A percentile compares a stretch with the other conserved stretches of the same genome.
These are phyloP conservation scores for Calcarisporium arbuscula DNA, from an alignment of 2,329 filamentous ascomycete species.

Conservation along the genomic window DNA sequence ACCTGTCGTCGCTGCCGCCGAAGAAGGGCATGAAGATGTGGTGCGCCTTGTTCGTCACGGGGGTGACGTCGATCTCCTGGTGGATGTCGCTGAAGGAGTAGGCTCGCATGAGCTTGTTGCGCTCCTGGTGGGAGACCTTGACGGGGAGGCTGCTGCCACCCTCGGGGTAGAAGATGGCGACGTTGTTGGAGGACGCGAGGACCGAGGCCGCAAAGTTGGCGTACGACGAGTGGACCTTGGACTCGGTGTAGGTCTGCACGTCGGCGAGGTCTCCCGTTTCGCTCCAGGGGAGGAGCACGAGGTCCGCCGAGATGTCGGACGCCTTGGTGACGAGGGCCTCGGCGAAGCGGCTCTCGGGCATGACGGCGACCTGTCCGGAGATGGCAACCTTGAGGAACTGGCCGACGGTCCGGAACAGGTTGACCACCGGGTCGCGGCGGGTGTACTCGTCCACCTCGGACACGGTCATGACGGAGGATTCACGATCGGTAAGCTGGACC, in stretches of 20 bases:
- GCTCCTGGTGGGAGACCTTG: conserved; percentile 21
- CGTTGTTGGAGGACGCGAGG: conserved; percentile 57
- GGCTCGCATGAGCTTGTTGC: conserved; percentile 38
- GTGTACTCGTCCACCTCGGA: conserved; percentile 71
- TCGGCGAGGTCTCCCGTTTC: conserved; percentile 73
- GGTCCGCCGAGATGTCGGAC: conserved; percentile 62
- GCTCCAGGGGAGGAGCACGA: conserved; percentile 85
- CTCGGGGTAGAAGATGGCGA: conserved; percentile 73
- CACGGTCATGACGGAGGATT: conserved; percentile 92
- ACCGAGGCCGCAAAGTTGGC: conserved; percentile 66
- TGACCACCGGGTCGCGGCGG: conserved; percentile 75
- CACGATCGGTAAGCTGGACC: conserved; percentile 82
- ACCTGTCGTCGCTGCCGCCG: conserved; percentile 73
- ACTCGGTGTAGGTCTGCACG: conserved; percentile 22
- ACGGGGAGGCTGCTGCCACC: conserved; percentile 38
- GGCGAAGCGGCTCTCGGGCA: conserved; percentile 71
- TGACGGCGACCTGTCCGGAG: conserved; percentile 73
- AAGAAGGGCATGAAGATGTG: conserved; percentile 86
- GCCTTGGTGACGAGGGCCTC: conserved; percentile 69
- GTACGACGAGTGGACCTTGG: conserved; percentile 47
- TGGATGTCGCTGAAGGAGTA: conserved; percentile 52
- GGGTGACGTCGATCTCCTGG: conserved; percentile 49
- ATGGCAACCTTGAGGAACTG: conserved; percentile 78
- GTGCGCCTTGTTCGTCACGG: conserved; percentile 63
- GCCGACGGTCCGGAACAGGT: conserved; percentile 84